phyloP scores from a whole-genome alignment of 1,139 yeast genomes.

The Scheffersomyces titani region DNA sequence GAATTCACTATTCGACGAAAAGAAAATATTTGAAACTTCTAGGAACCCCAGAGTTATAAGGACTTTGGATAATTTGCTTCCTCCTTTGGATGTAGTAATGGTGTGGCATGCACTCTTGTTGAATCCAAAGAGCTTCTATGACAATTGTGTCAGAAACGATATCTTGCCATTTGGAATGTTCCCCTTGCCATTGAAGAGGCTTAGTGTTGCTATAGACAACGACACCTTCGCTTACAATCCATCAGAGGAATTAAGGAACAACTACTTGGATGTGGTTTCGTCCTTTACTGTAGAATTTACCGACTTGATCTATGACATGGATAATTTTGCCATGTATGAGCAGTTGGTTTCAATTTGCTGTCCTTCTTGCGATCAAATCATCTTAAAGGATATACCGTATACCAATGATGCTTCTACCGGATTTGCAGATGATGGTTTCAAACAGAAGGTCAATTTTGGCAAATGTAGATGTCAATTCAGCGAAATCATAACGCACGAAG shows the following conservation, averaged over 20 bases:
- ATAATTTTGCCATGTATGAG: conserved; percentile 4
- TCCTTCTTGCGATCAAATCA: conserved; percentile 17
- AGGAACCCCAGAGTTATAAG: conserved; percentile 1
- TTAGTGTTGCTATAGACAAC: conserved; percentile 22
- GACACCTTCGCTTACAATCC: conserved; percentile 21
- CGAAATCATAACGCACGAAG: conserved; percentile 16
- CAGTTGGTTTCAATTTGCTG: conserved; percentile 14
- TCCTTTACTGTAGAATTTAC: not conserved
- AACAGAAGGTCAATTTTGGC: conserved; percentile 1
- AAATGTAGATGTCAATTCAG: conserved; percentile 7
- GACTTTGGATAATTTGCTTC: conserved; percentile 15
- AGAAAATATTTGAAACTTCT: conserved; percentile 4
- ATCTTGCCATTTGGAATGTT: conserved; percentile 20
- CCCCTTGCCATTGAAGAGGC: conserved; percentile 27
- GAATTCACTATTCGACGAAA: conserved; percentile 3
- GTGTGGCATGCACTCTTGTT: conserved; percentile 41
- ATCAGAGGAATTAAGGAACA: conserved; percentile 2
- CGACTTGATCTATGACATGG: conserved; percentile 4
- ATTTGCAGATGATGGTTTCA: conserved; percentile 22
- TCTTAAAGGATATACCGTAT: conserved; percentile 14
- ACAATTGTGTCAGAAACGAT: conserved; percentile 26
- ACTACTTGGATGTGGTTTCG: conserved; percentile 7
- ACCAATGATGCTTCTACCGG: conserved; percentile 17
- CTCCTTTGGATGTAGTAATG: conserved; percentile 40
- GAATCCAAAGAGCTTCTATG: conserved; percentile 29